Conservation (phyloP, 2,329 filamentous ascomycete genomes). For the Trichoderma afroharzianum region DNA sequence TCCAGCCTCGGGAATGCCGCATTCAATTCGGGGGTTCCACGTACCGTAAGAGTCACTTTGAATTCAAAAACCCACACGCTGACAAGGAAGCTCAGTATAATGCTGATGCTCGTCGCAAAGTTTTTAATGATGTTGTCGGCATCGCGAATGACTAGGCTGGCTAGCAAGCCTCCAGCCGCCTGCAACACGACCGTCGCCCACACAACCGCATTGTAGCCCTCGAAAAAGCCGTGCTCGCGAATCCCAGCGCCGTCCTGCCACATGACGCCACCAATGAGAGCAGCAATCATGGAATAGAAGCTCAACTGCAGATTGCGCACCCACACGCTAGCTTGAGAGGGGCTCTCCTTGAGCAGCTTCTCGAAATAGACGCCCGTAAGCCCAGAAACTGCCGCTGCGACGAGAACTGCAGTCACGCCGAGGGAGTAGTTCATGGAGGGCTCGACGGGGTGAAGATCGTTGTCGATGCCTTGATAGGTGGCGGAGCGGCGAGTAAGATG, state of each 20-base stretch:
- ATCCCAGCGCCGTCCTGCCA: conserved; percentile 85
- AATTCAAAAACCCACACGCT: conserved; percentile 86
- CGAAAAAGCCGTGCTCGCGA: conserved; percentile 82
- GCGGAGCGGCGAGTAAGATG: conserved; percentile 64
- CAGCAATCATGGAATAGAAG: conserved; percentile 89
- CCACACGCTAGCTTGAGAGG: conserved; percentile 76
- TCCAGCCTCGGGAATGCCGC: background rate
- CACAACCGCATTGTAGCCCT: conserved; percentile 88
- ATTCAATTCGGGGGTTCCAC: conserved; percentile 26
- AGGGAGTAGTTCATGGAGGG: conserved; percentile 70
- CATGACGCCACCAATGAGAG: conserved; percentile 79
- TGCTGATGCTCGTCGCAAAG: conserved; percentile 88
- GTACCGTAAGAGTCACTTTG: conserved; percentile 66
- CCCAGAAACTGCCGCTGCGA: conserved; percentile 76
- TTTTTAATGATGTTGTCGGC: conserved; percentile 80
- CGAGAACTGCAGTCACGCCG: conserved; percentile 73
- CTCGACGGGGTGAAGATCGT: conserved; percentile 48
- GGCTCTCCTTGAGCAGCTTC: conserved; percentile 86
- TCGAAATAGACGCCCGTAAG: conserved; percentile 85
- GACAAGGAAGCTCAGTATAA: conserved; percentile 79
- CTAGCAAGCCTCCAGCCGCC: conserved; percentile 78
- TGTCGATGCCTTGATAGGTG: conserved; percentile 83
- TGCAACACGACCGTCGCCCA: conserved; percentile 84
- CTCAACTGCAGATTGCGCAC: conserved; percentile 91
- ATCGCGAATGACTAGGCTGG: conserved; percentile 41